Evolutionary conservation across 495 filamentous ascomycete species (phyloP).

Genomic region (Viridothelium virens): DNA sequence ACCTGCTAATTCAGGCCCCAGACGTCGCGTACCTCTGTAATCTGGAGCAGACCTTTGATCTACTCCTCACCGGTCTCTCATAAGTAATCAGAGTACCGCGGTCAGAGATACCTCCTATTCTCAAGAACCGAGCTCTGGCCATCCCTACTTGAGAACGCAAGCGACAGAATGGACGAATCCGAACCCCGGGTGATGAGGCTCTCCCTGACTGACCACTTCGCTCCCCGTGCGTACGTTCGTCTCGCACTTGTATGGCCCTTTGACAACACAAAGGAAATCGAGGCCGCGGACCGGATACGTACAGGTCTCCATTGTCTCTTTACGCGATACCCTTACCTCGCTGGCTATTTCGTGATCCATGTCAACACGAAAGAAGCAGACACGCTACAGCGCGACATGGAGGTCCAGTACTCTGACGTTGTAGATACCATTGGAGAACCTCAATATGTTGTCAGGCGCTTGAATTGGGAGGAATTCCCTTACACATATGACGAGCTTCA

Average conservation of each 20-base stretch:
- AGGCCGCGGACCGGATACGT: constrained; percentile 1
- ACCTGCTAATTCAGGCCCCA: neutral
- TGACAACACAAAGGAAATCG: neutral
- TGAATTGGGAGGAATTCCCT: neutral
- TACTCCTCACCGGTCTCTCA: neutral
- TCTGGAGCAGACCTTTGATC: no score
- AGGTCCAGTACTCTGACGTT: neutral
- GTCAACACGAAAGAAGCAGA: neutral
- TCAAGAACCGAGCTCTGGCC: neutral
- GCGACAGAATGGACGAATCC: neutral
- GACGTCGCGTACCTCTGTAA: neutral
- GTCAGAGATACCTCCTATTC: neutral
- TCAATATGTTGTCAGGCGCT: neutral
- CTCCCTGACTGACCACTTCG: neutral
- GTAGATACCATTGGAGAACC: neutral
- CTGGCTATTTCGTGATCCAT: neutral
- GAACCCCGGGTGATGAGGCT: neutral
- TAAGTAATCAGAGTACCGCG: neutral
- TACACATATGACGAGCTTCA: constrained; percentile 8
- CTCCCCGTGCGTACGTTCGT: neutral
- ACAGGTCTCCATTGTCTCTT: constrained; percentile 1
- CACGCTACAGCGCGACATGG: neutral
- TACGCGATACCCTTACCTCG: neutral
- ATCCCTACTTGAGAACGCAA: neutral
- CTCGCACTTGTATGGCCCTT: constrained; percentile 7